Evolutionary conservation across 2,329 filamentous ascomycete species (phyloP), one percentile per base, ranked within the genome.

Genomic region (Elsinoe perseae): DNA sequence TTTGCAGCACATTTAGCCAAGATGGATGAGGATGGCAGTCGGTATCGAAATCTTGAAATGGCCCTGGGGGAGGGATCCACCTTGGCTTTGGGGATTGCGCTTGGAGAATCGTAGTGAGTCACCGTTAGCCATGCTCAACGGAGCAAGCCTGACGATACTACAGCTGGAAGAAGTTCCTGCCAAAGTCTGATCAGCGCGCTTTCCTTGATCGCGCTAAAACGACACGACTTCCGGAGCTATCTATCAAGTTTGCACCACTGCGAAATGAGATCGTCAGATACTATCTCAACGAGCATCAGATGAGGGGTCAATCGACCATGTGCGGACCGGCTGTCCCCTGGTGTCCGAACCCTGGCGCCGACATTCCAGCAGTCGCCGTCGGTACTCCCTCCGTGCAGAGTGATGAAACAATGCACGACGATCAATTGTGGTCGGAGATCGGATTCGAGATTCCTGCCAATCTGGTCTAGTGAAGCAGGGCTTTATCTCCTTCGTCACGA

Each of bases 111-210:
- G 14, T 50, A 50, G 44, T 50, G 10, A 44, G 44, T 9, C 44
- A n/a, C 8, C 4, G 16, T 21, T 9, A 7, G 23, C 7, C 44
- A 3, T 20, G 9, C 21, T 27, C 10, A 10, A n/a, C 21, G 18
- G 4, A 30, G 9, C 4, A 5, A 10, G 30, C n/a, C 23, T 50
- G 16, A 50, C 25, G 4, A n/a, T 18, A 9, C 7, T 30, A 3
- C 16, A 50, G 44, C n/a, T 50, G 44, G 44, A 50, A 50, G 23
- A 50, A 50, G 25, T 27, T 50, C n/a, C 30, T 50, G 44, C 44
- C 44, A 9, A 50, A 50, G 44, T 50, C 44, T 30, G 5, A 10
- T 21, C 28, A n/a, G 3, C 9, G 7, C 16, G 27, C 9, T 9
- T 50, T 50, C n/a, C 3, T 50, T 10, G 23, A 30, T 4, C 4